A percentile compares a stretch with the other conserved stretches of the same genome.
These are phyloP conservation scores for Rhizophora apiculata DNA, from an alignment of 345 rosid genomes.

Conservation along the genomic window DNA sequence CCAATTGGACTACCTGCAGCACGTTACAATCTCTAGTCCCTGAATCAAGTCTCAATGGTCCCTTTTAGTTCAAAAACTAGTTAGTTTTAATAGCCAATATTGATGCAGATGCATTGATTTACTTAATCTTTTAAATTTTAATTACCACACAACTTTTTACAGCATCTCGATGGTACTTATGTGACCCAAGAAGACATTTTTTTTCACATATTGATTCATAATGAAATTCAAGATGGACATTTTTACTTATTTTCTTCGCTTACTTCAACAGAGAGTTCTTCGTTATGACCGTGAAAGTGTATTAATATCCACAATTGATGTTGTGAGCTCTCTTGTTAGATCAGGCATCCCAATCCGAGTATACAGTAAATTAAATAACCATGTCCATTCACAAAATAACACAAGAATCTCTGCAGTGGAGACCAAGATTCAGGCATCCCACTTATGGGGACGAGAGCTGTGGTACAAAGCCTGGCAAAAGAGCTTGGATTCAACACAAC, in stretches of 20 bases:
- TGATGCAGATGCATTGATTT: too few relatives aligned
- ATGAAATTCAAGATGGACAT: too few relatives aligned
- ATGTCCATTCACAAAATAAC: too few relatives aligned
- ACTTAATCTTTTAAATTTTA: too few relatives aligned
- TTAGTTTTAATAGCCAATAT: too few relatives aligned
- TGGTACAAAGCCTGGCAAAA: constrained; percentile 2
- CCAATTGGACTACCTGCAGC: not conserved
- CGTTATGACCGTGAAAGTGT: not conserved
- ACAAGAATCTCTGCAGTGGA: constrained; percentile 11
- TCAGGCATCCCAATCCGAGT: constrained; percentile 10
- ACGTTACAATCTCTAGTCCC: not conserved
- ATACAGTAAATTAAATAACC: not conserved
- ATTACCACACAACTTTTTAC: too few relatives aligned
- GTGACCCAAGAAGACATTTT: too few relatives aligned
- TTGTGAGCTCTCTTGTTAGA: not conserved
- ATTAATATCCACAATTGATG: not conserved
- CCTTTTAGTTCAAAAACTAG: too few relatives aligned
- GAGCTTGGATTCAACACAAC: constrained; percentile 11
- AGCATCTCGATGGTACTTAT: too few relatives aligned
- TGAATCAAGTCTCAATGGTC: too few relatives aligned
- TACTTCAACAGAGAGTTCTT: not conserved
- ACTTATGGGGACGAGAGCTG: constrained; percentile 9
- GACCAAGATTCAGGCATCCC: constrained; percentile 24
- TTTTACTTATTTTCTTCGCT: too few relatives aligned
- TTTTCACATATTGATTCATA: too few relatives aligned